A percentile compares a stretch with the other conserved stretches of the same genome.
These are phyloP conservation scores for Clonostachys rhizophaga DNA, from an alignment of 2,329 filamentous ascomycete species.

Conservation along the genomic window DNA sequence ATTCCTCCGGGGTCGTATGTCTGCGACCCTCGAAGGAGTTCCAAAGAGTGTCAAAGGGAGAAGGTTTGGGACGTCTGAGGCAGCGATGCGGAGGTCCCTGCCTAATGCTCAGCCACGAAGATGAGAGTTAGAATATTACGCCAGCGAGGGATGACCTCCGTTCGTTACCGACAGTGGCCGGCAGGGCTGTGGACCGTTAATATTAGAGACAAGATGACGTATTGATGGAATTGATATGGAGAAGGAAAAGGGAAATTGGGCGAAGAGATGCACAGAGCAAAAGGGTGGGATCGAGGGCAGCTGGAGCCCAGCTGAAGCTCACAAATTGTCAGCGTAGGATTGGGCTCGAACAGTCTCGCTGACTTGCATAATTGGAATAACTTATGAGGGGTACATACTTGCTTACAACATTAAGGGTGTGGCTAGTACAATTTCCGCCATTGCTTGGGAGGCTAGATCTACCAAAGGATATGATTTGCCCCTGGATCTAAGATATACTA, in stretches of 20 bases:
- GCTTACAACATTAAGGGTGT: no score
- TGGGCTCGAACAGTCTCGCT: no score
- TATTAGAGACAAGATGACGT: background rate
- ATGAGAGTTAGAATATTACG: background rate
- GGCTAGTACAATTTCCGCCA: no score
- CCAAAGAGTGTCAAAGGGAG: background rate
- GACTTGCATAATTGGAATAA: no score
- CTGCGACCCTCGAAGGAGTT: background rate
- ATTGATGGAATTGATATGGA: background rate
- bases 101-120: background rate
- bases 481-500: no score
- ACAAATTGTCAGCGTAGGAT: no score
- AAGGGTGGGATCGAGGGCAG: background rate
- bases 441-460: no score
- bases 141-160: background rate
- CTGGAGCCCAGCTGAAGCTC: background rate
- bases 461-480: no score
- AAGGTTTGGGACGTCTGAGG: background rate
- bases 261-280: background rate
- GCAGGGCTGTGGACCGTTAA: background rate
- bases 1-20: background rate
- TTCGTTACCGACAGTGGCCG: background rate
- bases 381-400: no score
- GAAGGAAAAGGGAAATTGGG: background rate
- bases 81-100: background rate